These are phyloP conservation scores for Alternaria burnsii DNA, from an alignment of 2,329 filamentous ascomycete species.

Conservation along the genomic window DNA sequence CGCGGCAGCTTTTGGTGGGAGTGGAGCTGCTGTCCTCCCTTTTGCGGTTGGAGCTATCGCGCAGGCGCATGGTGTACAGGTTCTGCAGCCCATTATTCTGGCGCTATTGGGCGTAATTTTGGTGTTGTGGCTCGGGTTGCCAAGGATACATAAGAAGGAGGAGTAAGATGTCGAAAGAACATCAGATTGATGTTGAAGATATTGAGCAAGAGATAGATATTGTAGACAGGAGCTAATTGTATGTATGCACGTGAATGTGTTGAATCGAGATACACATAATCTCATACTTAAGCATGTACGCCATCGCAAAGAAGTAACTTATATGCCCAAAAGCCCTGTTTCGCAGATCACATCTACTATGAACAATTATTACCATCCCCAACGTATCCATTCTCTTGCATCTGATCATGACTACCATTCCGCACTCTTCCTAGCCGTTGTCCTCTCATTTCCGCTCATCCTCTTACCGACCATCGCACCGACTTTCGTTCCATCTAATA, in stretches of 20 bases:
- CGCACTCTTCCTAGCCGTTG: neutral
- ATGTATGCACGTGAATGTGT: neutral
- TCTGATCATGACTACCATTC: neutral
- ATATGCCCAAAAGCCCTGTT: neutral
- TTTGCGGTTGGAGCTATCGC: constrained; percentile 75
- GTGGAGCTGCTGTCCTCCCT: constrained; percentile 72
- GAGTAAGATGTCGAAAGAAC: constrained; percentile 26
- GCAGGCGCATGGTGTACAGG: constrained; percentile 66
- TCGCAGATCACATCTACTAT: neutral
- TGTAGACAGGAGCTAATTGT: neutral
- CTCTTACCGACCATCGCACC: neutral
- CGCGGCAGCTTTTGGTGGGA: constrained; percentile 77
- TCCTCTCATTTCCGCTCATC: fast-evolving
- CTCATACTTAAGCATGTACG: neutral
- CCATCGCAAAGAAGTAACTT: neutral
- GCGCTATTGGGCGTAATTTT: constrained; percentile 62
- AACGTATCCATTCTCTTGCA: neutral
- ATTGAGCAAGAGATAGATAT: neutral
- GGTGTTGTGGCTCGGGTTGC: constrained; percentile 61
- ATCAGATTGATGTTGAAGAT: neutral
- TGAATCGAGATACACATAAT: neutral
- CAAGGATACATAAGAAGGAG: constrained; percentile 56
- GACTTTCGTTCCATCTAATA: neutral
- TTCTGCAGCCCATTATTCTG: constrained; percentile 68
- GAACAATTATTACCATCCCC: neutral